phyloP scores from a whole-genome alignment of 306 rosid species.

The Mucuna pruriens region DNA sequence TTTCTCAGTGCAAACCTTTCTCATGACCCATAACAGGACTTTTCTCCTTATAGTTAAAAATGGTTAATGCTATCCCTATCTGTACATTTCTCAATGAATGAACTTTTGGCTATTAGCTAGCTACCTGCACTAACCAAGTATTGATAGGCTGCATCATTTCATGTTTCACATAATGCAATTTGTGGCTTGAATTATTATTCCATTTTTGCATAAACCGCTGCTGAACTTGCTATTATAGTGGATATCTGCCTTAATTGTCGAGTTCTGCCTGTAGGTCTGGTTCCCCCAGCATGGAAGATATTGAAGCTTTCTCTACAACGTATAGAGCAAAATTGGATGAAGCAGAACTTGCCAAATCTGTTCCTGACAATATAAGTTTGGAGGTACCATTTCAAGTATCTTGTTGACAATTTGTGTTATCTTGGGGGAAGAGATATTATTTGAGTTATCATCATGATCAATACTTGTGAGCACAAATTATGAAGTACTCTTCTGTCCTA shows the following conservation, averaged over 20 bases:
- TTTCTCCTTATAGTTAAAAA: slow-evolving; percentile 22
- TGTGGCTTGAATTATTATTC: slow-evolving; percentile 4
- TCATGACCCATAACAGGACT: not conserved
- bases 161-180: not conserved
- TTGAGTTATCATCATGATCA: not conserved
- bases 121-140: not conserved
- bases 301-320: slow-evolving; percentile 77
- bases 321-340: slow-evolving; percentile 77
- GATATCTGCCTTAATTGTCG: slow-evolving; percentile 27
- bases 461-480: slow-evolving; percentile 24
- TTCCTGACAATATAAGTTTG: slow-evolving; percentile 80
- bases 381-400: slow-evolving; percentile 64
- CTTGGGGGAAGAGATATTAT: slow-evolving; percentile 19
- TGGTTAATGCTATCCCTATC: slow-evolving; percentile 12
- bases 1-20: not conserved
- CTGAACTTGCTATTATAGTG: slow-evolving; percentile 20
- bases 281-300: slow-evolving; percentile 88
- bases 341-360: slow-evolving; percentile 74
- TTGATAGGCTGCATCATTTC: not conserved
- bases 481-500: not conserved
- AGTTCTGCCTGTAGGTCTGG: slow-evolving; percentile 72
- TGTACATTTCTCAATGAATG: not conserved
- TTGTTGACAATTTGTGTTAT: slow-evolving; percentile 10
- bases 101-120: slow-evolving; percentile 14
- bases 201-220: slow-evolving; percentile 15